Evolutionary conservation across 768 basidiomycete species (phyloP).

Genomic region (Kwoniella shandongensis): DNA sequence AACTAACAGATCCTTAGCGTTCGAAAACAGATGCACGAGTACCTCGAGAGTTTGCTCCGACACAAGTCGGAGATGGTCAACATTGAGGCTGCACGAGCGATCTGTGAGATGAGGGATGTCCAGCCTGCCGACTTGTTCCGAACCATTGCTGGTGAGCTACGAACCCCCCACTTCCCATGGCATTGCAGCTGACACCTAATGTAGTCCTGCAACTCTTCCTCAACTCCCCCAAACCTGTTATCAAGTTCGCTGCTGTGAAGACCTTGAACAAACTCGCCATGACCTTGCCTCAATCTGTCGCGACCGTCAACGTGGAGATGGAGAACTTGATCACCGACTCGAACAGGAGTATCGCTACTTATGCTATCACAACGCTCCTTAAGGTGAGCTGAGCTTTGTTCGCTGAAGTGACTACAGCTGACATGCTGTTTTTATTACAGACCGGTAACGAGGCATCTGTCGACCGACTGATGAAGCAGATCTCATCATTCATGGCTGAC

Average conservation of each 20-base stretch:
- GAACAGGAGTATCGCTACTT: slow-evolving; percentile 95
- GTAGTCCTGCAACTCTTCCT: slow-evolving; percentile 91
- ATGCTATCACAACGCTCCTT: slow-evolving; percentile 95
- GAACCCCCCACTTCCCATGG: background rate
- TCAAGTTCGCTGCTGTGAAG: slow-evolving; percentile 96
- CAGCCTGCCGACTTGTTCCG: slow-evolving; percentile 74
- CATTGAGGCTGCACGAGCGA: slow-evolving; percentile 93
- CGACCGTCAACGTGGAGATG: slow-evolving; percentile 90
- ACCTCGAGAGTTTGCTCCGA: slow-evolving; percentile 89
- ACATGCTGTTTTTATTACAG: slow-evolving; percentile 56
- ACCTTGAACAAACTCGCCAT: slow-evolving; percentile 87
- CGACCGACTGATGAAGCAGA: slow-evolving; percentile 98
- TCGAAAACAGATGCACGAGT: slow-evolving; percentile 87
- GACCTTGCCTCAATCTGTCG: slow-evolving; percentile 79
- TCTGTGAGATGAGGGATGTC: slow-evolving; percentile 92
- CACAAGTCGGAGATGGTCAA: slow-evolving; percentile 99
- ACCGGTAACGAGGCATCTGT: slow-evolving; percentile 99
- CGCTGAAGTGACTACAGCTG: slow-evolving; percentile 1
- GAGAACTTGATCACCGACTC: slow-evolving; percentile 93
- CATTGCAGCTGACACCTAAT: slow-evolving; percentile 14
- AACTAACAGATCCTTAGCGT: slow-evolving; percentile 59
- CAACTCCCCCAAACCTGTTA: slow-evolving; percentile 87
- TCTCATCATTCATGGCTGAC: slow-evolving; percentile 97
- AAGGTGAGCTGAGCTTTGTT: slow-evolving; percentile 62
- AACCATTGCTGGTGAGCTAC: slow-evolving; percentile 75